phyloP scores from a whole-genome alignment of 352 stramenopile genomes.

The Pythium diclinum region DNA sequence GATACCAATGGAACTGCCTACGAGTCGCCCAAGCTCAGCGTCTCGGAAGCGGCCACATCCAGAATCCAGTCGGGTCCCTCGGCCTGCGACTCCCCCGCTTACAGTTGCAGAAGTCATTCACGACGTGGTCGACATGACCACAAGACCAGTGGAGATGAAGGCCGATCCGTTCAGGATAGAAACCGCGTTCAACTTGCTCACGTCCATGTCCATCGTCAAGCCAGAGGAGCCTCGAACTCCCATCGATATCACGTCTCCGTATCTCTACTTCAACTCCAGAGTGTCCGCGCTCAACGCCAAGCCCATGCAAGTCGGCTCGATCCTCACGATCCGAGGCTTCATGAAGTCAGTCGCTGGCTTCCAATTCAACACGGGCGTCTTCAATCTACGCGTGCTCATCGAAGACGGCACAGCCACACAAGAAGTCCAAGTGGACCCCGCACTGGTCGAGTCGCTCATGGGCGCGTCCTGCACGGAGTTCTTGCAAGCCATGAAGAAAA shows the following conservation, averaged over 20 bases:
- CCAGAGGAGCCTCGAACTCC: neutral
- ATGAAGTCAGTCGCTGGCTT: constrained; percentile 84
- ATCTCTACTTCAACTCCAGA: constrained; percentile 27
- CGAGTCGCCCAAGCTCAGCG: neutral
- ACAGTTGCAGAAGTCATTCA: constrained; percentile 10
- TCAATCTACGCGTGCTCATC: constrained; percentile 67
- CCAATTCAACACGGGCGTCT: constrained; percentile 68
- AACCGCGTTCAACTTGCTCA: constrained; percentile 2
- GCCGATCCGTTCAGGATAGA: constrained; percentile 1
- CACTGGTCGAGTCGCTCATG: constrained; percentile 71
- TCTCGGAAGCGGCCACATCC: constrained; percentile 38
- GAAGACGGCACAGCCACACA: constrained; percentile 73
- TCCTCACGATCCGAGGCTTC: constrained; percentile 49
- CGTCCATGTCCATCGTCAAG: neutral
- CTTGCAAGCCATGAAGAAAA: constrained; percentile 62
- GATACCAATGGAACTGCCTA: neutral
- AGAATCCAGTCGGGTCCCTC: constrained; percentile 10
- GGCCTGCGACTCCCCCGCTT: constrained; percentile 9
- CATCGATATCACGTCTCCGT: constrained; percentile 22
- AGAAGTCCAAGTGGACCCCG: constrained; percentile 46
- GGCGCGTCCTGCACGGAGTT: constrained; percentile 69
- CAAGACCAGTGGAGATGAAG: constrained; percentile 2
- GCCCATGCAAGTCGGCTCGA: constrained; percentile 5
- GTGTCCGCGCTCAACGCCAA: neutral
- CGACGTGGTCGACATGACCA: constrained; percentile 33